These are phyloP conservation scores for Beauveria australis DNA, from an alignment of 2,329 filamentous ascomycete genomes.

Conservation along the genomic window DNA sequence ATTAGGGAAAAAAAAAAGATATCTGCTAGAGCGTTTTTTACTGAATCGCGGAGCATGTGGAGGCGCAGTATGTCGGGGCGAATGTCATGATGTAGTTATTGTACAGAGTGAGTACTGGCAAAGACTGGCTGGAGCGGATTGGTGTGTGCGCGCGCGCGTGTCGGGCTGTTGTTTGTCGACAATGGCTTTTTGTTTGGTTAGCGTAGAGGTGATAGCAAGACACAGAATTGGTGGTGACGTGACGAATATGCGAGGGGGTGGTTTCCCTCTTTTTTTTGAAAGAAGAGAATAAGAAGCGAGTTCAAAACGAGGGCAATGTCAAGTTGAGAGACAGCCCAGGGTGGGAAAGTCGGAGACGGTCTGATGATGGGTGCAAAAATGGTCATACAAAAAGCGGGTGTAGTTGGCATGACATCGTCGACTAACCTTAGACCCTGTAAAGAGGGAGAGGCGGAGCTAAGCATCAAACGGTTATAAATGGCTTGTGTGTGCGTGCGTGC, in stretches of 20 bases:
- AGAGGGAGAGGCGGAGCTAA: neutral
- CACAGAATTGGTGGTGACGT: too few relatives aligned
- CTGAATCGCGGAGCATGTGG: neutral
- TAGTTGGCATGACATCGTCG: slow-evolving; percentile 7
- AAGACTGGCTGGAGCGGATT: neutral
- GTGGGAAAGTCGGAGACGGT: too few relatives aligned
- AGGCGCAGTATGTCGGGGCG: neutral
- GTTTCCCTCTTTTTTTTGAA: too few relatives aligned
- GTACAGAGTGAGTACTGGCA: neutral
- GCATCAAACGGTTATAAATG: neutral
- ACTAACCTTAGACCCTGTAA: neutral
- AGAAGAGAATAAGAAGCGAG: too few relatives aligned
- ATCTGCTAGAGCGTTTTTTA: neutral
- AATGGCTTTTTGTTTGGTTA: neutral
- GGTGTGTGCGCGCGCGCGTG: neutral
- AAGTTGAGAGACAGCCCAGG: too few relatives aligned
- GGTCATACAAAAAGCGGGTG: slow-evolving; percentile 8
- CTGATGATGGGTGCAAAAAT: neutral
- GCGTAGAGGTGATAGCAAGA: too few relatives aligned
- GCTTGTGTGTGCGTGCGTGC: too few relatives aligned
- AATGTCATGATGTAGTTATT: slow-evolving; percentile 8
- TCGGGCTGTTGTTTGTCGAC: neutral
- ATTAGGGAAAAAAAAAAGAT: neutral
- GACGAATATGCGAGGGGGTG: too few relatives aligned
- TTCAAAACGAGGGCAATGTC: too few relatives aligned